phyloP scores from a whole-genome alignment of 345 rosid genomes.

The Boechera stricta region DNA sequence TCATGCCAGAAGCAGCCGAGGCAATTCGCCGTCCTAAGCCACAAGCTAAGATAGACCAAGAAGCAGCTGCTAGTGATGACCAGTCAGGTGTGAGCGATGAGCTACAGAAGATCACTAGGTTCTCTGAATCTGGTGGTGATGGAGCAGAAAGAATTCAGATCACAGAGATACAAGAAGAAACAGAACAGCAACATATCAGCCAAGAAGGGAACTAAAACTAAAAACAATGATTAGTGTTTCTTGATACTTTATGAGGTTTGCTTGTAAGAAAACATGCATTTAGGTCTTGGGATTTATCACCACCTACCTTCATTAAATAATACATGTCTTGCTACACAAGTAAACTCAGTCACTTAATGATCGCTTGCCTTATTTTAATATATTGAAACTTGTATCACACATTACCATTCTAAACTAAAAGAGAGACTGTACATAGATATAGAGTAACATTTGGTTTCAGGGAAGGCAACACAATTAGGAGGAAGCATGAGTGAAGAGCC shows the following conservation, averaged over 20 bases:
- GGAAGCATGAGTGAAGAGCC: slow-evolving; percentile 55
- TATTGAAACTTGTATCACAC: slow-evolving; percentile 27
- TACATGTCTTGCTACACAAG: slow-evolving; percentile 40
- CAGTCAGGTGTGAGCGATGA: slow-evolving; percentile 58
- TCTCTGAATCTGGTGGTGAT: slow-evolving; percentile 71
- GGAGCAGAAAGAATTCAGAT: slow-evolving; percentile 45
- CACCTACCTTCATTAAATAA: slow-evolving; percentile 30
- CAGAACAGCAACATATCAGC: slow-evolving; percentile 43
- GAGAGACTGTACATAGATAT: slow-evolving; percentile 39
- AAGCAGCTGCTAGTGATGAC: slow-evolving; percentile 46
- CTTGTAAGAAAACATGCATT: slow-evolving; percentile 30
- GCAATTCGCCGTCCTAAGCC: slow-evolving; percentile 87
- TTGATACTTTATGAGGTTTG: slow-evolving; percentile 25
- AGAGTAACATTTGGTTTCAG: neutral
- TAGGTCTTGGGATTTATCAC: slow-evolving; percentile 28
- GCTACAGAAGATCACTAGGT: slow-evolving; percentile 72
- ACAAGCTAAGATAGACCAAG: slow-evolving; percentile 61
- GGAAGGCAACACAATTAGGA: slow-evolving; percentile 35
- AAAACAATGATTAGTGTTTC: slow-evolving; percentile 19
- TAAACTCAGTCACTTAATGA: slow-evolving; percentile 19
- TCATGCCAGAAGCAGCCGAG: slow-evolving; percentile 91
- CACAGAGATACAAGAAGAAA: slow-evolving; percentile 67
- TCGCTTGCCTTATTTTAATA: slow-evolving; percentile 28
- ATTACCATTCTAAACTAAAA: slow-evolving; percentile 31
- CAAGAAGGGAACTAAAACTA: slow-evolving; percentile 53